Evolutionary conservation across 1,284 basidiomycete genomes (phyloP).

Genomic region (Neolentinus lepideus): DNA sequence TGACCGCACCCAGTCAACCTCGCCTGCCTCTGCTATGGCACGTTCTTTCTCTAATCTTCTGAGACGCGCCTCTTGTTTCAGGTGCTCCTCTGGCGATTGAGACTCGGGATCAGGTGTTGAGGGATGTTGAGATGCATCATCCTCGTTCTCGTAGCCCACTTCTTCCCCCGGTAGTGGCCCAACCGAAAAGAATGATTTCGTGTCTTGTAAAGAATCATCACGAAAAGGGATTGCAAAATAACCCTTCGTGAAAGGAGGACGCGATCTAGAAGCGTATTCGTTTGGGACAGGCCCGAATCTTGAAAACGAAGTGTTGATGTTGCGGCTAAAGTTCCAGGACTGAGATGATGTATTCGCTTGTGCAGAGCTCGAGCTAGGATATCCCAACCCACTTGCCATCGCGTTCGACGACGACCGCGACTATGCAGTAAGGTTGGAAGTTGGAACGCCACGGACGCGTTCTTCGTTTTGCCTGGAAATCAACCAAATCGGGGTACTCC

Average conservation of each 20-base stretch:
- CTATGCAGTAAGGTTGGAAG: too few species aligned
- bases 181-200: not conserved
- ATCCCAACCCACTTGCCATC: too few species aligned
- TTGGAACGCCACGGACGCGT: too few species aligned
- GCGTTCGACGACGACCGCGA: too few species aligned
- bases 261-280: not conserved
- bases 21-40: conserved; percentile 28
- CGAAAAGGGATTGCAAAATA: not conserved
- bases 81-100: not conserved
- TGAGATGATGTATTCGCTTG: not conserved
- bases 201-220: not conserved
- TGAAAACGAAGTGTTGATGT: not conserved
- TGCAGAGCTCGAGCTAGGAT: too few species aligned
- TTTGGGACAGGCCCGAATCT: not conserved
- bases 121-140: not conserved
- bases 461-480: too few species aligned
- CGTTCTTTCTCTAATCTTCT: conserved; percentile 22
- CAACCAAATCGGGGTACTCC: too few species aligned
- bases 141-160: not conserved
- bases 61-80: conserved; percentile 13
- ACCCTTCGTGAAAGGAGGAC: not conserved
- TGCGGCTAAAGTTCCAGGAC: not conserved
- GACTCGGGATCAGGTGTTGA: not conserved
- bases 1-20: conserved; percentile 51
- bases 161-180: not conserved